A percentile compares a stretch with the other conserved stretches of the same genome.
Evolutionary conservation across 225 moss, liverwort and hornwort species (phyloP).

Genomic region (Rhytidiadelphus loreus): DNA sequence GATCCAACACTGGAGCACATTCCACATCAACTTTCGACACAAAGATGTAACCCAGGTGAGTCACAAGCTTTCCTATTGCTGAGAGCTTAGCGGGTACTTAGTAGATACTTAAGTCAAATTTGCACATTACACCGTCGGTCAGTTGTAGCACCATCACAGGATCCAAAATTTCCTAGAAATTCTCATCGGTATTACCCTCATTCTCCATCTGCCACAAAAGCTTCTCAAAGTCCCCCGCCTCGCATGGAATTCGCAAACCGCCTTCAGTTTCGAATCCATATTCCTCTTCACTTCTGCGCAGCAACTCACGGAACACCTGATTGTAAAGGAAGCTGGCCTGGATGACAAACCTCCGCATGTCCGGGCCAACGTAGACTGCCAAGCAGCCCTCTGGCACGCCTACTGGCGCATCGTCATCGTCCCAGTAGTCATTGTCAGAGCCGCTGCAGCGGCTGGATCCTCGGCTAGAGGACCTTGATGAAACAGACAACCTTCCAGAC

Average conservation of each 20-base stretch:
- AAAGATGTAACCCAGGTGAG: background rate
- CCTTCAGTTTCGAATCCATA: conserved; percentile 35
- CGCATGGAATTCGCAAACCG: conserved; percentile 35
- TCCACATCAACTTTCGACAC: background rate
- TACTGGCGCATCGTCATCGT: background rate
- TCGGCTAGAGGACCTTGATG: conserved; percentile 3
- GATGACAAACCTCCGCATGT: conserved; percentile 34
- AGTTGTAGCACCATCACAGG: background rate
- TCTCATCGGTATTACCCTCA: background rate
- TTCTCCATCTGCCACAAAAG: conserved; percentile 24
- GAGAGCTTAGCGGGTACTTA: background rate
- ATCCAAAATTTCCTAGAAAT: background rate
- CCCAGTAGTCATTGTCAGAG: conserved; percentile 3
- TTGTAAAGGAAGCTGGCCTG: conserved; percentile 18
- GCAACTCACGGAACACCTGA: conserved; percentile 19
- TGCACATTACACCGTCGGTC: background rate
- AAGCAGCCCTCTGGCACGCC: conserved; percentile 43
- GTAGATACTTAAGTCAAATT: background rate
- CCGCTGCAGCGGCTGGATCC: conserved; percentile 7
- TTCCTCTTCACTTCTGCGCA: conserved; percentile 34
- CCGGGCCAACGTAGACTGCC: conserved; percentile 37
- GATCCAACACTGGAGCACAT: background rate
- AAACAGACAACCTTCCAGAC: background rate
- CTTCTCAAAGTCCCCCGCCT: conserved; percentile 16
- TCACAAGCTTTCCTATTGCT: background rate